Base-by-base conservation (phyloP, 345 rosid genomes). In the Gossypium thurberi region DNA sequence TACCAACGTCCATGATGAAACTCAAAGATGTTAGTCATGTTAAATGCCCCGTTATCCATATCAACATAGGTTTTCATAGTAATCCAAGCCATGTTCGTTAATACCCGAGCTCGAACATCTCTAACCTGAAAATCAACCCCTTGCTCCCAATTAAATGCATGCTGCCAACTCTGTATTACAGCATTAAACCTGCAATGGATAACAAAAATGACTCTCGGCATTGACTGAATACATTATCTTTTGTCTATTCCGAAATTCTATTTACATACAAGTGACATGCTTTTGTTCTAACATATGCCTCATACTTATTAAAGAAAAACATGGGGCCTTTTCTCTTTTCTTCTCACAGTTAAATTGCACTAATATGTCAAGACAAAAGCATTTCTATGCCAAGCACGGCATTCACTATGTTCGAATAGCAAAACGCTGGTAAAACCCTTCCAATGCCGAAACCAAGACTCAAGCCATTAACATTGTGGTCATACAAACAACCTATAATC, bases 101-200 rank as follows among this genome's bases (percentile, higher is more conserved):
- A 83, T 72, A 93, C 96, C 70, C 98, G 84, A 43, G 84, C 87
- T 33, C 93, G 85, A 21, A 95, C 97, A 3, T 90, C 91, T 62
- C 84, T 84, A 48, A 93, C 91, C 84, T 88, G 98, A 76, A 96
- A 86, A 77, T 91, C 88, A 13, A 87, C 78, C 53, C 87, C 96
- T 74, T 90, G 96, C 69, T 91, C 96, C 97, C 98, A 93, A 80
- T 81, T 85, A 81, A 92, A 92, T 46, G 87, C 87, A 69, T 90
- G 83, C 75, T 92, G 96, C 98, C 99, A 95, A 85, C 99, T 93
- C 81, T 91, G 96, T 66, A 95, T 86, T 68, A 95, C 98, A 50
- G 94, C 87, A 64, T 81, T 86, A 74, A 91, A 91, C 84, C 99
- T 95, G 85, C 65, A 33, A 75, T 0, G 9, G 51, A 26, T 67